Evolutionary conservation across 345 rosid genomes (phyloP).

Genomic region (Psidium friedrichsthalianum): DNA sequence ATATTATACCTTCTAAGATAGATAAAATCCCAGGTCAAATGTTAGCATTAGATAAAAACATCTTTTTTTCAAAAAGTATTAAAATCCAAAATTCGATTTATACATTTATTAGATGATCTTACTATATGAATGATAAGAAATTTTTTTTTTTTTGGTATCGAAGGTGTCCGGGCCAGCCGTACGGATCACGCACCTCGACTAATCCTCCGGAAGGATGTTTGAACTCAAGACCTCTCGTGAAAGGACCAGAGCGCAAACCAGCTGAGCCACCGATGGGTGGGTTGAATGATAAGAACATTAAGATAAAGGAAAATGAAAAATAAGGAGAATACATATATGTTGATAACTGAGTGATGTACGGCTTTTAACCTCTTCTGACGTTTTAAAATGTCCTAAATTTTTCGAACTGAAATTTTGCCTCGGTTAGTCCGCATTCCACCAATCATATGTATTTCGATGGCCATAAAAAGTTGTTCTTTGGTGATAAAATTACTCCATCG

Average conservation of each 20-base stretch:
- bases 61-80: not conserved
- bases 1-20: not conserved
- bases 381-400: not conserved
- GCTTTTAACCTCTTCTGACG: not conserved
- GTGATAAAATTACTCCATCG: not conserved
- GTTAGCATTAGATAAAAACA: not conserved
- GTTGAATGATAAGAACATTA: too few relatives aligned
- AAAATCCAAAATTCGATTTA: not conserved
- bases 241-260: too few relatives aligned
- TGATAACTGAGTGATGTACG: not conserved
- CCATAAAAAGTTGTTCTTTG: too few relatives aligned
- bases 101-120: not conserved
- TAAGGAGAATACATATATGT: not conserved
- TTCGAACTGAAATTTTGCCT: not conserved
- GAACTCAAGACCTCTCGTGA: too few relatives aligned
- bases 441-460: not conserved
- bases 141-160: too few relatives aligned
- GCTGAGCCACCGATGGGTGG: too few relatives aligned
- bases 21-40: not conserved
- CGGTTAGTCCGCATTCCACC: not conserved
- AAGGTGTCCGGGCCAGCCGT: too few relatives aligned
- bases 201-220: too few relatives aligned
- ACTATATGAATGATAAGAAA: not conserved
- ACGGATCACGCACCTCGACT: too few relatives aligned
- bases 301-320: not conserved